Conservation (phyloP, 768 basidiomycete genomes). For the Austroboletus eburneus region DNA sequence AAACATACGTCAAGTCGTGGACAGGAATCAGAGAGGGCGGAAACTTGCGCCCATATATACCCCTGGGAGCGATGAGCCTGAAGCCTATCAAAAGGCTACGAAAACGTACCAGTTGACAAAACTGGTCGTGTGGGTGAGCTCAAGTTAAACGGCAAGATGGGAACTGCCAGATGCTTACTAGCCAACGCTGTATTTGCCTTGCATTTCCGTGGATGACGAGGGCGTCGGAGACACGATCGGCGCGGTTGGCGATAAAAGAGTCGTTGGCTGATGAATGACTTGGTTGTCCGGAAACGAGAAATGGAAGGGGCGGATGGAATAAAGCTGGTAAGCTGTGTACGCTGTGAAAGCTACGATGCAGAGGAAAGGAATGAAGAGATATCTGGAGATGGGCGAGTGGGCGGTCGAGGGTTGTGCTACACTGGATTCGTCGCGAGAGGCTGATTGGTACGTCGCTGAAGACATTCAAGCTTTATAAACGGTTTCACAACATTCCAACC, state of each 20-base stretch:
- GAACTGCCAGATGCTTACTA: slow-evolving; percentile 56
- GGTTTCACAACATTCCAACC: slow-evolving; percentile 17
- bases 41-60: slow-evolving; percentile 92
- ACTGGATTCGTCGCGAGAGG: slow-evolving; percentile 16
- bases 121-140: slow-evolving; percentile 33
- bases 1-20: slow-evolving; percentile 76
- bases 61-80: slow-evolving; percentile 46
- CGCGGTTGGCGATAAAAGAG: slow-evolving; percentile 3
- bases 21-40: slow-evolving; percentile 81
- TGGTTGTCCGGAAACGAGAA: slow-evolving; percentile 10
- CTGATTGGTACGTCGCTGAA: slow-evolving; percentile 15
- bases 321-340: slow-evolving; percentile 42
- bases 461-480: slow-evolving; percentile 19
- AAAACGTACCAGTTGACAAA: slow-evolving; percentile 69
- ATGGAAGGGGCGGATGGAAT: slow-evolving; percentile 20
- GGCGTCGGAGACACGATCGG: slow-evolving; percentile 11
- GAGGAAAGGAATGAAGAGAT: slow-evolving; percentile 35
- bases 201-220: slow-evolving; percentile 33
- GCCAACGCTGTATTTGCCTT: slow-evolving; percentile 73
- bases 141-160: slow-evolving; percentile 4
- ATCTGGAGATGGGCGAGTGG: slow-evolving; percentile 25
- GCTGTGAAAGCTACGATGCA: slow-evolving; percentile 36
- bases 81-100: background rate
- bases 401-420: slow-evolving; percentile 16
- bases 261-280: slow-evolving; percentile 12